Base-by-base conservation (phyloP, 225 moss, liverwort and hornwort species). In the Bryum argenteum region DNA sequence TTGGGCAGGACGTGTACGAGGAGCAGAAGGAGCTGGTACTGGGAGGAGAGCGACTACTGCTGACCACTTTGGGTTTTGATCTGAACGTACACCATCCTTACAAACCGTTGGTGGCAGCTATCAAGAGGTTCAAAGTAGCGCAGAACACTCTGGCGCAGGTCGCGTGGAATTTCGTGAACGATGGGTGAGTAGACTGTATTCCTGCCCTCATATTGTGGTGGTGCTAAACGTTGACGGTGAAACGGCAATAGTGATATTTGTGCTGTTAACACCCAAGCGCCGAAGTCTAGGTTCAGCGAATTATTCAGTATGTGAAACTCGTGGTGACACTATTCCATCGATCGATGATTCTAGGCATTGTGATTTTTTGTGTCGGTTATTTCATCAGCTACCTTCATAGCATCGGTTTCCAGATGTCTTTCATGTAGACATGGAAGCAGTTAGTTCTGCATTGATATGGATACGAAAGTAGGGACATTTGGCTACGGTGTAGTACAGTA, bases 151-250 rank as follows among this genome's bases (percentile, higher is more conserved):
- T 98, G 55, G 94, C 94, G 71, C 94, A 94, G 80, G 97, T 98
- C 74, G 97, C 97, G 43, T 98, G 97, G 97, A 98, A 94, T 78
- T 98, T 98, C 77, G 94, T 98, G 42, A 98, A 98, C 73, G 92
- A 98, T 72, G 97, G 92, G 97, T 96, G 91, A 93, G 96, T 82
- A 69, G 41, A 75, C 66, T 10, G 18, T 10, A 37, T 47, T 24
- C 39, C 71, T 16, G 15, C 4, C 7, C 33, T 33, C 26, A 17
- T 19, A 47, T 68, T 64, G 48, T 21, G 71, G 57, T 75, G 61
- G 67, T 71, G 58, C 40, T 48, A 15, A 63, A 50, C 12, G 26
- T 65, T 8, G 47, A 10, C 63, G 63, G 68, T 53, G 44, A 4
- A 63, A 54, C 62, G 18, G 70, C 61, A 33, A 4, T 71, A 33